Conservation (phyloP, 352 stramenopile genomes). For the Pythium aristosporum region DNA sequence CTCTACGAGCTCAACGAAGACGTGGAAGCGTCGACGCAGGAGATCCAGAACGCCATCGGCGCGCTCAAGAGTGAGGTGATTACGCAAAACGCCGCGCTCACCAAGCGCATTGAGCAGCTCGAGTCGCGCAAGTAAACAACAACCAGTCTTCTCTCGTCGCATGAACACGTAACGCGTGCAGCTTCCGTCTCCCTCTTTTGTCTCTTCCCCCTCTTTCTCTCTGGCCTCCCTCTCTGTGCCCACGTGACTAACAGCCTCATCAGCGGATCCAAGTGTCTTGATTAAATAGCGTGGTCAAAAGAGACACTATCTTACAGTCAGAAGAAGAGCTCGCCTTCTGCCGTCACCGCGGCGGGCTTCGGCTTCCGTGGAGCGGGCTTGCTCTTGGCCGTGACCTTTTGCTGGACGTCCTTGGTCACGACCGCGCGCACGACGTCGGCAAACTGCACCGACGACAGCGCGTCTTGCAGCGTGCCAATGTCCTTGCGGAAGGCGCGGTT, state of each 20-base stretch:
- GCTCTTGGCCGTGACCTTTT: slow-evolving; percentile 26
- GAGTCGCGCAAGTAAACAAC: slow-evolving; percentile 62
- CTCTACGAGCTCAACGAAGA: slow-evolving; percentile 75
- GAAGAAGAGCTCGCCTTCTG: slow-evolving; percentile 7
- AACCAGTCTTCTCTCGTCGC: background rate
- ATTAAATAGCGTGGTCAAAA: background rate
- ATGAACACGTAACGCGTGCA: background rate
- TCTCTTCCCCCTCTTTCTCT: background rate
- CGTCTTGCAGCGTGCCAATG: slow-evolving; percentile 62
- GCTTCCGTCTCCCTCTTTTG: background rate
- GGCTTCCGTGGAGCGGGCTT: slow-evolving; percentile 18
- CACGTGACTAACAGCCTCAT: background rate
- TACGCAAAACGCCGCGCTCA: slow-evolving; percentile 64
- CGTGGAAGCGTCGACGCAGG: slow-evolving; percentile 64
- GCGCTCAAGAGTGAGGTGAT: slow-evolving; percentile 70
- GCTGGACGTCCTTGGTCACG: slow-evolving; percentile 51
- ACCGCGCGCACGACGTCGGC: slow-evolving; percentile 61
- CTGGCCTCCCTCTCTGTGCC: background rate
- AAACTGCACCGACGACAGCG: slow-evolving; percentile 60
- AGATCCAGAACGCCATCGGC: slow-evolving; percentile 66
- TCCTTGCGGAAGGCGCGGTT: slow-evolving; percentile 62
- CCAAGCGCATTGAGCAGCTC: slow-evolving; percentile 70
- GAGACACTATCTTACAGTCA: slow-evolving; percentile 2
- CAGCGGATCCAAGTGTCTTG: background rate
- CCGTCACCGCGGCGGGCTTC: slow-evolving; percentile 11